Percentiles rank a stretch among this genome's conserved stretches.
phyloP scores from a whole-genome alignment of 352 stramenopile genomes.

The Phytophthora kernoviae region DNA sequence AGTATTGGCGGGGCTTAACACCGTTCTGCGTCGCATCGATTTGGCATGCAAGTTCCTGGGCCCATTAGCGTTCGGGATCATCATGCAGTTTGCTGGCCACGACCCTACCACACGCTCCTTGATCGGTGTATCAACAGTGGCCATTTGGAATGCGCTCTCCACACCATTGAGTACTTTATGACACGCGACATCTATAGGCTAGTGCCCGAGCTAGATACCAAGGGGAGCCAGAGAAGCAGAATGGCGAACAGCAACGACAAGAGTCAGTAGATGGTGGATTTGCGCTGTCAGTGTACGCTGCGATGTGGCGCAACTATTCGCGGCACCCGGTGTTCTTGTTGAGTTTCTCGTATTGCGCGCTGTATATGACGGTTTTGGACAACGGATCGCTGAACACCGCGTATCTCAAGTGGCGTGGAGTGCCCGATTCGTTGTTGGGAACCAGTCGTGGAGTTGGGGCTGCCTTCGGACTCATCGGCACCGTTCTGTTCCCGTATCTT shows the following conservation, averaged over 20 bases:
- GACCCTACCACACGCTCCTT: constrained; percentile 68
- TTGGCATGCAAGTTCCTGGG: constrained; percentile 78
- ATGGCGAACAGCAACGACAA: constrained; percentile 11
- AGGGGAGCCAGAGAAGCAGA: constrained; percentile 26
- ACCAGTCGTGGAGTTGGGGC: constrained; percentile 49
- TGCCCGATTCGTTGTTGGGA: constrained; percentile 52
- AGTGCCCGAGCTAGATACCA: constrained; percentile 46
- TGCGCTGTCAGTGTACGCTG: constrained; percentile 26
- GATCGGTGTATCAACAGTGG: constrained; percentile 65
- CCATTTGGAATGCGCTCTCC: constrained; percentile 82
- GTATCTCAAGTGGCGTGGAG: constrained; percentile 70
- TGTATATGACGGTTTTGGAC: constrained; percentile 70
- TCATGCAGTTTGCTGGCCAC: constrained; percentile 76
- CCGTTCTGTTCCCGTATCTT: constrained; percentile 52
- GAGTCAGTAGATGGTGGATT: constrained; percentile 7
- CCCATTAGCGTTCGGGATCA: constrained; percentile 74
- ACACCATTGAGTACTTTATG: constrained; percentile 80
- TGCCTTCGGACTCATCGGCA: constrained; percentile 55
- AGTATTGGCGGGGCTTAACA: constrained; percentile 71
- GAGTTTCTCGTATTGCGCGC: constrained; percentile 52
- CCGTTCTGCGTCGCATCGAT: constrained; percentile 78
- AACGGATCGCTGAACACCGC: constrained; percentile 59
- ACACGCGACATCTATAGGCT: constrained; percentile 71
- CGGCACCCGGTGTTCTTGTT: constrained; percentile 57
- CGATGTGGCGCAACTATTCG: constrained; percentile 48